These are phyloP conservation scores for Asterochloris sp. DNA, from an alignment of 139 green algal species.

Conservation along the genomic window DNA sequence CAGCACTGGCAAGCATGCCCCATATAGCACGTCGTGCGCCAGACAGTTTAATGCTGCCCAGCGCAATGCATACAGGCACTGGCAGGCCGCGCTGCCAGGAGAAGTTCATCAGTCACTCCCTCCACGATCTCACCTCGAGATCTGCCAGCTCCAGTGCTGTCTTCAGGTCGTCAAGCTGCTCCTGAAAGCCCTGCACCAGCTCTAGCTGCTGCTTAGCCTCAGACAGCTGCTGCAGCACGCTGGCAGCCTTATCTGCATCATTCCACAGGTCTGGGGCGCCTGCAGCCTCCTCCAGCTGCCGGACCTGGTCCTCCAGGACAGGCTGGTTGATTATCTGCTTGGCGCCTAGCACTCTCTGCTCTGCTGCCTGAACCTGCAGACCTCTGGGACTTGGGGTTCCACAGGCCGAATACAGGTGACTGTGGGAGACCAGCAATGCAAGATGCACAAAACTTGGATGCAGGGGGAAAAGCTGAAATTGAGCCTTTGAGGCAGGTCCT, in stretches of 20 bases:
- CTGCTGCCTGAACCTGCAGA: no score
- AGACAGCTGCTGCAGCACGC: constrained; percentile 43
- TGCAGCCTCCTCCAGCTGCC: constrained; percentile 44
- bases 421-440: no score
- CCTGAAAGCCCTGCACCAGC: constrained; percentile 32
- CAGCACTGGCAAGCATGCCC: background rate
- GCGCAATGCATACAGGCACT: background rate
- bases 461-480: no score
- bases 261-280: constrained; percentile 62
- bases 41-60: background rate
- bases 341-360: no score
- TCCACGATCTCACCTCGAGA: constrained; percentile 34
- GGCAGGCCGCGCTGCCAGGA: background rate
- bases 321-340: no score
- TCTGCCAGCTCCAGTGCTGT: constrained; percentile 58
- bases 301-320: background rate
- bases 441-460: no score
- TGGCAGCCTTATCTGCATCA: constrained; percentile 44
- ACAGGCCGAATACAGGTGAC: no score
- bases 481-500: no score
- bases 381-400: no score
- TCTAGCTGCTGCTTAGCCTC: constrained; percentile 25
- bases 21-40: no score
- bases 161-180: constrained; percentile 33
- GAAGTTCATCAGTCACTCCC: background rate